Evolutionary conservation across 2,329 filamentous ascomycete genomes (phyloP), one percentile per base, ranked within the genome.

Genomic region (Pseudocercospora crystallina): DNA sequence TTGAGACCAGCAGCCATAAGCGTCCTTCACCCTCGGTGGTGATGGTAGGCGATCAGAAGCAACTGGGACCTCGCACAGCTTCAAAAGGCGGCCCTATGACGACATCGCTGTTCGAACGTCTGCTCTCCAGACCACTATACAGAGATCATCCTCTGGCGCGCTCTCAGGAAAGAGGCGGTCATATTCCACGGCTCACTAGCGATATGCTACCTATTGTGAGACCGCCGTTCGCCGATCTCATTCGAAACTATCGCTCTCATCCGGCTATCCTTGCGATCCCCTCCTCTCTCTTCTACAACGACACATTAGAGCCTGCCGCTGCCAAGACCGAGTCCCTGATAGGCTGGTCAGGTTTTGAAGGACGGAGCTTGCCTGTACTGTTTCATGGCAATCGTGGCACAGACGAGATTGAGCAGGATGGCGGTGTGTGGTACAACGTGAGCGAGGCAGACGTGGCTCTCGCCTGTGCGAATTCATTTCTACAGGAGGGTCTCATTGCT

Each of bases 211-310:
- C 62, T 1, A 56, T 64, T 12, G 36, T 53, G 2, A 47, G 59
- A 15, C 58, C 62, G 3, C 51, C 62, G 11, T 64, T 64, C 42
- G 53, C 59, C 5, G 58, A 62, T 34, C 50, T 64, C 5, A 63
- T 62, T 15, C 49, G 62, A 12, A 63, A 64, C 48, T 64, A 63
- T 47, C 59, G 62, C 15, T 64, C 62, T 10, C 59, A 64, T 46
- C 56, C 61, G 3, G 57, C 58, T 9, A 63, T 63, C 8, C 41
- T 63, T 3, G 61, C 62, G 2, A 58, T 49, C 8, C 61, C 62
- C 2, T 63, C 59, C 2, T 51, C 59, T 10, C 51, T 60, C 3
- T 64, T 64, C 53, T 63, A 63, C 47, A 40, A 59, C 31, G 61
- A 63, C 32, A 64, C 62, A 8, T 53, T 64, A 2, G 62, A 64